Evolutionary conservation across 768 basidiomycete genomes (phyloP).

Genomic region (Hericium alpestre): DNA sequence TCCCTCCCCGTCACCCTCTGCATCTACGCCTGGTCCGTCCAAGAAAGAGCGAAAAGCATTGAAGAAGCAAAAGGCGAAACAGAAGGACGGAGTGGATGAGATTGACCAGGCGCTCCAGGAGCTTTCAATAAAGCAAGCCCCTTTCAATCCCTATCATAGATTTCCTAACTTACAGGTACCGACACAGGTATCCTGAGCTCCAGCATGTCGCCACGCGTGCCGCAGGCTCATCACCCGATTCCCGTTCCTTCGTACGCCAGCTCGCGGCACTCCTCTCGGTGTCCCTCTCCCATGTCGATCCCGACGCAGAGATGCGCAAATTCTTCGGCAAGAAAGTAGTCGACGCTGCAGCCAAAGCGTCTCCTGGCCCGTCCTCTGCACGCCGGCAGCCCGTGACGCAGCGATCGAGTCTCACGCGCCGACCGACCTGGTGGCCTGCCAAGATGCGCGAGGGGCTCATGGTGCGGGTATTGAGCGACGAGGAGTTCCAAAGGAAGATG

Average conservation of each 20-base stretch:
- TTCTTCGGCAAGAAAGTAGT: conserved; percentile 93
- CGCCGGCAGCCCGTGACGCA: conserved; percentile 34
- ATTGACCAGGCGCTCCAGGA: conserved; percentile 79
- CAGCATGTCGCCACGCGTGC: conserved; percentile 19
- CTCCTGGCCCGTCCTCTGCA: conserved; percentile 23
- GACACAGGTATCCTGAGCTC: conserved; percentile 40
- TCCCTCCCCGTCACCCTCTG: conserved; percentile 1
- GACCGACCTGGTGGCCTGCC: conserved; percentile 64
- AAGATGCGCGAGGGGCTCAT: conserved; percentile 65
- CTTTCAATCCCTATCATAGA: not conserved
- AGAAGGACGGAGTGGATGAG: conserved; percentile 56
- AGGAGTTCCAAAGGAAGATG: conserved; percentile 40
- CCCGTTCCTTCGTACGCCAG: conserved; percentile 21
- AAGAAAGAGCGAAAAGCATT: conserved; percentile 42
- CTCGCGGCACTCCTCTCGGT: conserved; percentile 58
- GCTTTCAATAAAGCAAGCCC: conserved; percentile 59
- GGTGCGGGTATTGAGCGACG: conserved; percentile 42
- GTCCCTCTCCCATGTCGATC: conserved; percentile 73
- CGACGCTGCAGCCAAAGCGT: conserved; percentile 39
- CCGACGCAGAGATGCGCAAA: conserved; percentile 81
- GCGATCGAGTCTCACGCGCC: conserved; percentile 68
- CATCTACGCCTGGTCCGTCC: conserved; percentile 10
- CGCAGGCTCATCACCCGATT: conserved; percentile 13
- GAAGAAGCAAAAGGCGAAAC: conserved; percentile 59
- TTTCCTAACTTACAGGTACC: not conserved